Base-by-base conservation (phyloP, 2,329 filamentous ascomycete genomes). In the Ophiocordyceps unilateralis region DNA sequence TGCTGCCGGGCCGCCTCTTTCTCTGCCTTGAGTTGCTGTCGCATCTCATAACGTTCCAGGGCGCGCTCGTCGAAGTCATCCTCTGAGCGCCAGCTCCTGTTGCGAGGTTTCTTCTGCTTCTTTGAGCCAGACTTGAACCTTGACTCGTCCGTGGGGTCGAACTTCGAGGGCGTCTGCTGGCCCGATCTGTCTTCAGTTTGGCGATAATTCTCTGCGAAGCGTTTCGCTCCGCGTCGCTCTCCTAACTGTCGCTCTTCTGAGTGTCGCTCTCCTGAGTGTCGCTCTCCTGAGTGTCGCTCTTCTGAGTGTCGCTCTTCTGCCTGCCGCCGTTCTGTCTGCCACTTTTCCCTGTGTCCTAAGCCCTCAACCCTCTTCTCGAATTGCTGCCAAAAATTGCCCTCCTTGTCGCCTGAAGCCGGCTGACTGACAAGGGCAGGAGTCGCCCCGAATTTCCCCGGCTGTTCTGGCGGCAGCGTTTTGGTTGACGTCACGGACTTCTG, bases 11-110 rank as follows among this genome's bases (percentile, higher is more conserved):
- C 56, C 14, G 61, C 62, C 42, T 60, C 58, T 46, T 62, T 66
- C 46, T 68, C 63, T 6, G 59, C 62, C 47, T 66, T 68, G 36
- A 57, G 62, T 28, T 56, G 60, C 23, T 63, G 61, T 23, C 59
- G 58, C 23, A 59, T 53, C 43, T 68, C 61, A 48, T 56, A 62
- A 19, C 56, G 54, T 28, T 56, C 51, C 14, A 57, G 51, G 0
- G 53, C 49, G 14, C 62, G 62, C 8, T 67, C 65, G 14, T 66
- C 60, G 48, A 58, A 61, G 15, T 64, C 62, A 1, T 64, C 61
- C 1, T 61, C 58, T 2, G 54, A 48, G 14, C 46, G 19, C 5
- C 44, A 46, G 40, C 15, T 24, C 21, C 38, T 17, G 6, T 49
- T 48, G 14, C n/a, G 23, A 14, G 2, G 26, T 19, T 22, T 36